Evolutionary conservation across 768 basidiomycete species (phyloP), one percentile per base, ranked within the genome.

Genomic region (Leucocoprinus leucothites): DNA sequence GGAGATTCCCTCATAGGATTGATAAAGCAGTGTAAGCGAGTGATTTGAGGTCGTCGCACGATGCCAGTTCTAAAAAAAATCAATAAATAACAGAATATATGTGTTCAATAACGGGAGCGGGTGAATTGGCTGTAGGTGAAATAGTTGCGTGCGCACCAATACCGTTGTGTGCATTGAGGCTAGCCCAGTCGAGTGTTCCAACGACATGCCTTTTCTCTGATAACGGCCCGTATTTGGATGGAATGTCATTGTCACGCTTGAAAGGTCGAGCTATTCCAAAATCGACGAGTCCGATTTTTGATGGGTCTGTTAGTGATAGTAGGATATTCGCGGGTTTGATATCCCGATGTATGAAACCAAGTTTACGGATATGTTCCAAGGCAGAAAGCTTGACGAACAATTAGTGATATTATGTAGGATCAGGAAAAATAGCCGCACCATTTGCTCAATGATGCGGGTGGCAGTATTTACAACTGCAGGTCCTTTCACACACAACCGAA

Each of bases 291-390:
- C 57, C 53, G 53, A 73, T 57, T 45, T n/a, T 58, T 9, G 62
- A 63, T 35, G 61, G 44, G 49, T 70, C 64, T 22, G 54, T 53
- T 21, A 60, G 60, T 26, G 62, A 59, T 31, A 52, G 60, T 49
- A 71, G 65, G n/a, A 74, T 62, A 59, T 74, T 72, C 3, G 62
- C 65, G 6, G 71, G 70, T 46, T 71, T 71, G 58, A 74, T 67
- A 55, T 73, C 71, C 28, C 72, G 65, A 61, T 74, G 71, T 25
- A 70, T 62, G 14, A 72, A 65, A n/a, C 63, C 64, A 40, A 59
- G 61, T 34, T 41, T 35, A 35, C 14, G 35, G 14, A 35, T 35
- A 35, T 35, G 35, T 14, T 35, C 35, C 8, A 35, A 35, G 35
- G 35, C 35, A 35, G 35, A 35, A 35, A 7, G 35, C 7, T 35